Percentiles rank a stretch among this genome's conserved stretches.
phyloP scores from a whole-genome alignment of 2,329 filamentous ascomycete genomes.

The Colletotrichum eleusines region DNA sequence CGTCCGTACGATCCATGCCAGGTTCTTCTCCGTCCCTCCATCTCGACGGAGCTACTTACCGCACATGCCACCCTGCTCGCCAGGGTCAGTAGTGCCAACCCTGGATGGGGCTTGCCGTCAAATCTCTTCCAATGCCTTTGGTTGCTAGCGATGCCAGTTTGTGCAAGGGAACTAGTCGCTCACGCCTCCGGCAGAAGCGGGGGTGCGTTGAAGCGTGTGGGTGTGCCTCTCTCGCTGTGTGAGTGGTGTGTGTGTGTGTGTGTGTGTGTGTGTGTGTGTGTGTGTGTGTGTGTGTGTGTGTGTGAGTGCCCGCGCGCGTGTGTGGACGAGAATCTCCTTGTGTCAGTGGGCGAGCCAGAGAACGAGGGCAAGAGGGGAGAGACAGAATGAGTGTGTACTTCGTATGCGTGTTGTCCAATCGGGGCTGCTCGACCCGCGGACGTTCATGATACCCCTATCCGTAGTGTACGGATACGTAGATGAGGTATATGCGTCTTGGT shows the following conservation, averaged over 20 bases:
- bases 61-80: slow-evolving; percentile 38
- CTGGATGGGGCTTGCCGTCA: slow-evolving; percentile 39
- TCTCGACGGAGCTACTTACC: slow-evolving; percentile 47
- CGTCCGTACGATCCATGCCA: slow-evolving; percentile 46
- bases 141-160: slow-evolving; percentile 39
- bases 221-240: neutral
- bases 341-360: neutral
- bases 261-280: slow-evolving; percentile 11
- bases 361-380: slow-evolving; percentile 1
- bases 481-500: slow-evolving; percentile 15
- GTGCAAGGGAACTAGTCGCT: slow-evolving; percentile 39
- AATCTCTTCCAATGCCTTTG: slow-evolving; percentile 36
- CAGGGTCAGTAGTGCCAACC: slow-evolving; percentile 38
- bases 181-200: slow-evolving; percentile 42
- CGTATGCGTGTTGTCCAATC: slow-evolving; percentile 23
- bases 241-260: neutral
- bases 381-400: neutral
- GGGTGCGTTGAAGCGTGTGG: slow-evolving; percentile 27
- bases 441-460: slow-evolving; percentile 1
- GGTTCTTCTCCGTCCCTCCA: slow-evolving; percentile 50
- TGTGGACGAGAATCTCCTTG: neutral
- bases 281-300: slow-evolving; percentile 4
- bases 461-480: too few relatives aligned
- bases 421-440: slow-evolving; percentile 30
- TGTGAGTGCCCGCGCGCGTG: too few relatives aligned